A percentile compares a stretch with the other conserved stretches of the same genome.
Conservation (phyloP, 441 rosid species). For the Pelargonium cotyledonis region DNA sequence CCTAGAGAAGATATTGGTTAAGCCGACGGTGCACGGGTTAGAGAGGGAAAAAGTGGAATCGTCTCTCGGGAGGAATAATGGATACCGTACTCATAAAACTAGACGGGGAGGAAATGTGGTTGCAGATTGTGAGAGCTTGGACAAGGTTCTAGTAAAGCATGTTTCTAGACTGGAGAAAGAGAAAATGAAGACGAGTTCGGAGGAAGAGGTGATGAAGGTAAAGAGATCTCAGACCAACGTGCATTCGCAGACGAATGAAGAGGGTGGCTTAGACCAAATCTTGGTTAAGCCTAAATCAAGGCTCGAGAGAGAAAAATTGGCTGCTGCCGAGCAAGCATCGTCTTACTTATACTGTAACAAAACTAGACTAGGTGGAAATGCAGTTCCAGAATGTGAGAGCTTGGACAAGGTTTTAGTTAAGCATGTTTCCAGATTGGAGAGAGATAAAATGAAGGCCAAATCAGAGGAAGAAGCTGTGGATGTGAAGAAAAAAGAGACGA, state of each 20-base stretch:
- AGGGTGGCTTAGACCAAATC: slow-evolving; percentile 16
- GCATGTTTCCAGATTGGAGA: slow-evolving; percentile 52
- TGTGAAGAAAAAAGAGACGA: neutral
- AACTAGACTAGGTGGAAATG: slow-evolving; percentile 27
- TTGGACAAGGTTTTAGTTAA: slow-evolving; percentile 55
- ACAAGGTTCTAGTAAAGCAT: slow-evolving; percentile 54
- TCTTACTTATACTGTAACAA: slow-evolving; percentile 29
- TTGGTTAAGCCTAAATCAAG: slow-evolving; percentile 5
- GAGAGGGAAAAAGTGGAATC: slow-evolving; percentile 43
- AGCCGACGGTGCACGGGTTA: slow-evolving; percentile 48
- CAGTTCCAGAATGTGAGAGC: slow-evolving; percentile 33
- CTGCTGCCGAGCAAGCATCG: slow-evolving; percentile 12
- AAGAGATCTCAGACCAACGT: neutral
- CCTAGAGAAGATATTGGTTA: slow-evolving; percentile 49
- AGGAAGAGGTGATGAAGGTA: slow-evolving; percentile 24
- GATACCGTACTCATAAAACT: slow-evolving; percentile 26
- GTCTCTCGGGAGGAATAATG: slow-evolving; percentile 29
- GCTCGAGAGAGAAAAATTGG: slow-evolving; percentile 41
- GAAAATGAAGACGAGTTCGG: slow-evolving; percentile 32
- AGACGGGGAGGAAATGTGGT: slow-evolving; percentile 25
- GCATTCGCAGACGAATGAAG: slow-evolving; percentile 1
- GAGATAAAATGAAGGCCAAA: slow-evolving; percentile 37
- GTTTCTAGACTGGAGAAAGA: slow-evolving; percentile 54
- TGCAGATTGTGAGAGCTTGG: slow-evolving; percentile 42
- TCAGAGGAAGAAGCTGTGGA: slow-evolving; percentile 27